phyloP scores from a whole-genome alignment of 2,329 filamentous ascomycete genomes.

The Fusarium tricinctum region DNA sequence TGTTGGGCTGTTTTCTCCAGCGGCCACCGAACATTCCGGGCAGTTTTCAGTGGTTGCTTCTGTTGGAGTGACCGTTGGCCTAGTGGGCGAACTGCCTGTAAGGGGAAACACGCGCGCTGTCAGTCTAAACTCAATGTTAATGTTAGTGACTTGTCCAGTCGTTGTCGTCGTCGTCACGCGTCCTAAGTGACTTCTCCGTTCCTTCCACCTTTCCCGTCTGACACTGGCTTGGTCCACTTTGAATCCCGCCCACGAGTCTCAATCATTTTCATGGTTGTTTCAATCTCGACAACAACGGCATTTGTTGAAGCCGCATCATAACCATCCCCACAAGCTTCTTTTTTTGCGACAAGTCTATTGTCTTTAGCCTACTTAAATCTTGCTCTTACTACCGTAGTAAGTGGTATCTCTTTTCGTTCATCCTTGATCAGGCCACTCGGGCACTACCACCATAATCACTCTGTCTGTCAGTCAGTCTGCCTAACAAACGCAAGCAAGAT shows the following conservation, averaged over 20 bases:
- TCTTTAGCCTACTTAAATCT: slow-evolving; percentile 3
- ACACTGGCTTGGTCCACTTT: slow-evolving; percentile 36
- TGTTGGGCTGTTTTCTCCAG: slow-evolving; percentile 5
- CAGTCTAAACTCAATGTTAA: slow-evolving; percentile 21
- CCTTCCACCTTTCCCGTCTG: slow-evolving; percentile 35
- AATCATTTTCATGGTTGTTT: slow-evolving; percentile 41
- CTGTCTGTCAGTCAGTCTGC: slow-evolving; percentile 7
- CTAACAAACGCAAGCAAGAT: slow-evolving; percentile 8
- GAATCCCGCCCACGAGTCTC: slow-evolving; percentile 10
- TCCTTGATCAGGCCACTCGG: slow-evolving; percentile 34
- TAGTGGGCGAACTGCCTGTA: slow-evolving; percentile 34
- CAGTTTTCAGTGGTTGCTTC: slow-evolving; percentile 25
- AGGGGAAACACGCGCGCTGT: slow-evolving; percentile 20
- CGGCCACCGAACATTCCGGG: slow-evolving; percentile 28
- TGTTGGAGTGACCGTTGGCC: slow-evolving; percentile 24
- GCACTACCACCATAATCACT: slow-evolving; percentile 6
- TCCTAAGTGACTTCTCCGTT: background rate
- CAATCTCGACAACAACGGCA: slow-evolving; percentile 34
- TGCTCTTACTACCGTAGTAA: background rate
- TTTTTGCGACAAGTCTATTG: slow-evolving; percentile 16
- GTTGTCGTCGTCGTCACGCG: slow-evolving; percentile 38
- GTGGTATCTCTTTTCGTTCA: slow-evolving; percentile 13
- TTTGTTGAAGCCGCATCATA: slow-evolving; percentile 19
- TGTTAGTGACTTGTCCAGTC: slow-evolving; percentile 4
- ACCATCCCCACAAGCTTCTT: slow-evolving; percentile 32